Evolutionary conservation across 495 filamentous ascomycete genomes (phyloP), one percentile per base, ranked within the genome.

Genomic region (Parathielavia hyrcaniae): DNA sequence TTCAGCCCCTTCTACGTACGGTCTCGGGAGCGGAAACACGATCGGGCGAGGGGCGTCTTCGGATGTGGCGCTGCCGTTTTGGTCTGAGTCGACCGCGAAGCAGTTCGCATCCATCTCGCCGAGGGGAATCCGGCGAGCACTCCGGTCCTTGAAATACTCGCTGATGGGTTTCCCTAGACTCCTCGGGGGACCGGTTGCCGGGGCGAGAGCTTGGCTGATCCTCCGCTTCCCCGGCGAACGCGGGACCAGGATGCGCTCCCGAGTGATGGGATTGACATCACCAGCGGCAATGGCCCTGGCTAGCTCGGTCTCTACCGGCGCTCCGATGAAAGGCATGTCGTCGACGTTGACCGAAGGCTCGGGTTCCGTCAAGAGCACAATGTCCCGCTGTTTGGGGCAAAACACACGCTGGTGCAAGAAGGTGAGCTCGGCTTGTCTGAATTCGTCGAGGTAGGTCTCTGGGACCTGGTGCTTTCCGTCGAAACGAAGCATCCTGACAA

Each of bases 381-480:
- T 69, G 40, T 81, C 74, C 46, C 84, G 76, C 22, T 78, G 76
- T 50, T 80, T 75, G 0, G 91, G 90, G 65, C 92, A 97, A 67
- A 87, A 99, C 2, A 97, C 95, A 62, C 95, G 85, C 70, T 96
- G 92, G 64, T 97, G 85, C 9, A 95, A 78, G 67, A 99, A 99
- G 0, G 95, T 97, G 55, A 86, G 77, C 67, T 97, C 93, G 0
- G 95, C 95, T 64, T 88, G 85, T 53, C 80, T 75, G 68, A 97
- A 97, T 23, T 80, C 74, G 17, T 85, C 80, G 6, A 90, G 72
- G 69, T 97, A 99, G 59, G 85, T 82, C 2, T 80, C 64, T 0
- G 95, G 91, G 13, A 99, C 81, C 39, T 80, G 81, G 60, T 83
- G 87, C 60, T 91, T 86, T 13, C 89, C 89, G 23, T 97, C 90